Base-by-base conservation (phyloP, 495 filamentous ascomycete genomes). In the Penicillium canescens region DNA sequence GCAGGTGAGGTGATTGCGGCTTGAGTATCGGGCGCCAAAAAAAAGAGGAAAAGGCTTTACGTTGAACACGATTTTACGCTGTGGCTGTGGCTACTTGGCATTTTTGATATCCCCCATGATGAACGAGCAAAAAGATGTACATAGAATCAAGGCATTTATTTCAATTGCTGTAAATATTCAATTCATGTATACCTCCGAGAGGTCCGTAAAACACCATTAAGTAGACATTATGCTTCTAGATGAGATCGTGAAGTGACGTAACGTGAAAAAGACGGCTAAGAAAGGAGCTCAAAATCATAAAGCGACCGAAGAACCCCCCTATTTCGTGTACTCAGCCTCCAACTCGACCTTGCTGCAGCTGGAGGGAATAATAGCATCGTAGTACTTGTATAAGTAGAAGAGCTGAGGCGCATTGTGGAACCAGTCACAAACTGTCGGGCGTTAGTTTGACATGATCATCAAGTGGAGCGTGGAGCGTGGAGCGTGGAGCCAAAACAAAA, bases 361-460 rank as follows among this genome's bases (percentile, higher is more conserved):
- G 31, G 60, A 66, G 18, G 78, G 78, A 13, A 78, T 61, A 0
- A 53, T 38, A 14, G 65, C 18, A 11, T 64, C 14, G 34, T 66
- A 68, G 51, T 58, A 67, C 11, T 44, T 42, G 46, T 74, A 52
- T 18, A 74, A 57, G 60, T 69, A 80, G 68, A 83, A 83, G 6
- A 82, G 68, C 60, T 84, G 80, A 10, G 81, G 80, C 20, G 61
- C 70, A 42, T 75, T 78, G 60, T 82, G 80, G 57, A 62, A 78
- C 79, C 81, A 83, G 48, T 82, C 74, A 45, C 81, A 83, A 6
- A 76, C 80, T 83, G 23, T 23, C 2, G 26, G 2, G 31, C 14
- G 38, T 46, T 43, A 58, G 33, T 33, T 7, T n/a, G 28, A 31
- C 33, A 55, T 44, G n/a, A 16, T 14, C 23, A 7, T 33, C 6